Evolutionary conservation across 2,329 filamentous ascomycete genomes (phyloP).

Genomic region (Pseudogymnoascus sp.): DNA sequence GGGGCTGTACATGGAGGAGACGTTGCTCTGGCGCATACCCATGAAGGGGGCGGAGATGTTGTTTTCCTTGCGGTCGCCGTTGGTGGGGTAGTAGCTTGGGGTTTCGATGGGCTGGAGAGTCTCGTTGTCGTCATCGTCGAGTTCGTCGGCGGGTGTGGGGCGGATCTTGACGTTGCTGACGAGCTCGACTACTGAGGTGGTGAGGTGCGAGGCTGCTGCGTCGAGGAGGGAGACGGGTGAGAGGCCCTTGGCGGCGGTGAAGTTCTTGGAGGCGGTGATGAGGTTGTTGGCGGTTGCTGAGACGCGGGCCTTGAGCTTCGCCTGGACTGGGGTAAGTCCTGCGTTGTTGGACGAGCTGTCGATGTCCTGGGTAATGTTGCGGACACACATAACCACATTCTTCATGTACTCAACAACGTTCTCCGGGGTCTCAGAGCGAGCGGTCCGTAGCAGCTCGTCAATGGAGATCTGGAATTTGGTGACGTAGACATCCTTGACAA

Average conservation of each 20-base stretch:
- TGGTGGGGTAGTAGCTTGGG: conserved; percentile 59
- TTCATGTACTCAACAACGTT: conserved; percentile 82
- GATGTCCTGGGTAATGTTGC: conserved; percentile 77
- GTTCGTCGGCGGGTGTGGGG: conserved; percentile 62
- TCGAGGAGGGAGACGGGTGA: conserved; percentile 91
- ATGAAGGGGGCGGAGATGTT: conserved; percentile 48
- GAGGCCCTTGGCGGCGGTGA: conserved; percentile 71
- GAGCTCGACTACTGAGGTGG: conserved; percentile 77
- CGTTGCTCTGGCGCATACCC: conserved; percentile 53
- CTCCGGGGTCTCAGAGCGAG: conserved; percentile 64
- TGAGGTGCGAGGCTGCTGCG: conserved; percentile 84
- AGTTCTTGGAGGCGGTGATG: conserved; percentile 91
- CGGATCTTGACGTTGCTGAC: conserved; percentile 78
- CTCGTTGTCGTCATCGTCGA: conserved; percentile 70
- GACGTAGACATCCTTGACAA: conserved; percentile 85
- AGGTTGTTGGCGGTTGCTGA: conserved; percentile 93
- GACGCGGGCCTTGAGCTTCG: conserved; percentile 70
- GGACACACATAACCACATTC: conserved; percentile 70
- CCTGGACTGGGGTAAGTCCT: conserved; percentile 48
- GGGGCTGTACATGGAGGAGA: conserved; percentile 69
- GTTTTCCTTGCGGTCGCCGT: conserved; percentile 27
- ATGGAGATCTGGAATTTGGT: conserved; percentile 93
- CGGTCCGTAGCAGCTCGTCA: conserved; percentile 76
- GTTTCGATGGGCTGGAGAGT: conserved; percentile 60
- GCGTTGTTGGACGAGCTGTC: conserved; percentile 48